These are phyloP conservation scores for Monosporozyma aquatica DNA, from an alignment of 805 yeast genomes.

Conservation along the genomic window DNA sequence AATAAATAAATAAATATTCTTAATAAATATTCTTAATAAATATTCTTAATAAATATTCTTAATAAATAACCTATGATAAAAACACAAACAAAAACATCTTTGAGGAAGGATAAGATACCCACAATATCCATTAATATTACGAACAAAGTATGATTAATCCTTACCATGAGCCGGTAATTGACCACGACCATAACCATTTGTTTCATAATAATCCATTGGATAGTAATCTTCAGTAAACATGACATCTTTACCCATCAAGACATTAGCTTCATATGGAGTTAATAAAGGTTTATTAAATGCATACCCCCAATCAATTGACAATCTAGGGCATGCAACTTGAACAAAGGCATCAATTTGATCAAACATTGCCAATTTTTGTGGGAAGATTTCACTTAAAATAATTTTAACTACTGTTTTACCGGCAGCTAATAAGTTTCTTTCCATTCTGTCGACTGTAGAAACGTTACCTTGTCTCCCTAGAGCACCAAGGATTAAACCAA, in stretches of 20 bases:
- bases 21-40: background rate
- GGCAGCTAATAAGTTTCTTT: constrained; percentile 39
- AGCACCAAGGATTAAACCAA: constrained; percentile 87
- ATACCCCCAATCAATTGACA: constrained; percentile 97
- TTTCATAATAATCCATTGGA: constrained; percentile 93
- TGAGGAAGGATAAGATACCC: background rate
- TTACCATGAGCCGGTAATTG: constrained; percentile 42
- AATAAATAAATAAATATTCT: too few species aligned
- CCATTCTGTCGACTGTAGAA: constrained; percentile 60
- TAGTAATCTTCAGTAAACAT: constrained; percentile 58
- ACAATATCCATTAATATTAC: too few species aligned
- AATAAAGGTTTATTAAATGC: constrained; percentile 86
- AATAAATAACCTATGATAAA: background rate
- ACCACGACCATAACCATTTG: constrained; percentile 90
- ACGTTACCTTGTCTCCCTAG: constrained; percentile 93
- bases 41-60: background rate
- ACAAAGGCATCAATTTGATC: constrained; percentile 91
- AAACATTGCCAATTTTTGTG: constrained; percentile 83
- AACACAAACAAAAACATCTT: background rate
- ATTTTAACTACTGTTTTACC: constrained; percentile 73
- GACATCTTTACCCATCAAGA: constrained; percentile 63
- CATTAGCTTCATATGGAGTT: constrained; percentile 96
- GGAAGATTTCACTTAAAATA: constrained; percentile 85
- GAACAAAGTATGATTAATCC: background rate
- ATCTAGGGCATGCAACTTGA: constrained; percentile 94